phyloP scores from a whole-genome alignment of 345 rosid genomes.

The Moringa oleifera region DNA sequence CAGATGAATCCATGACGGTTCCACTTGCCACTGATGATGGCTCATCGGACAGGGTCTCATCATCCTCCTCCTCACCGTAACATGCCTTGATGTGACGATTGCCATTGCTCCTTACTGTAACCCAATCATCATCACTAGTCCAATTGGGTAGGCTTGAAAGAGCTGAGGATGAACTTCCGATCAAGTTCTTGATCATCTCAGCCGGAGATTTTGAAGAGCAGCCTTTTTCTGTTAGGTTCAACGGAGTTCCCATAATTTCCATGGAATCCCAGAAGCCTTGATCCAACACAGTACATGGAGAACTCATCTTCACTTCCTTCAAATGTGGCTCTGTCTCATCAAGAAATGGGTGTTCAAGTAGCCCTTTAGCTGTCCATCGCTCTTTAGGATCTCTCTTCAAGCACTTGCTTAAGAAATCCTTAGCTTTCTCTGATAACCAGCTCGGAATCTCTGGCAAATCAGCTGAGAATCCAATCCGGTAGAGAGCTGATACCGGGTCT shows the following conservation, averaged over 20 bases:
- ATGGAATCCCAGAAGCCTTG: slow-evolving; percentile 66
- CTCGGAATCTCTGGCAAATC: slow-evolving; percentile 61
- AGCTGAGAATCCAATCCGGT: slow-evolving; percentile 65
- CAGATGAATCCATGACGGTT: slow-evolving; percentile 11
- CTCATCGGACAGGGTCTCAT: slow-evolving; percentile 21
- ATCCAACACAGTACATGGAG: slow-evolving; percentile 76
- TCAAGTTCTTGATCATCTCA: slow-evolving; percentile 47
- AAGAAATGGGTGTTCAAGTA: slow-evolving; percentile 72
- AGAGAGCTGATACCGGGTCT: slow-evolving; percentile 63
- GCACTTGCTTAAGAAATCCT: slow-evolving; percentile 67
- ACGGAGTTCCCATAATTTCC: slow-evolving; percentile 27
- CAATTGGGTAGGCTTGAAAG: slow-evolving; percentile 23
- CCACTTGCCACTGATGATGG: slow-evolving; percentile 13
- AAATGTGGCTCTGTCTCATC: slow-evolving; percentile 13
- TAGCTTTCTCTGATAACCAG: slow-evolving; percentile 51
- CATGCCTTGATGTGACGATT: slow-evolving; percentile 23
- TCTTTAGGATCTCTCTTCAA: slow-evolving; percentile 49
- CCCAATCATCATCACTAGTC: slow-evolving; percentile 51
- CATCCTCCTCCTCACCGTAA: slow-evolving; percentile 21
- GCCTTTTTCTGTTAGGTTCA: slow-evolving; percentile 15
- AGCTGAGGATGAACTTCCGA: slow-evolving; percentile 13
- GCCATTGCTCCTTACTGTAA: slow-evolving; percentile 51
- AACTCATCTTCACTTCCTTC: slow-evolving; percentile 21
- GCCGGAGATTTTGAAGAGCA: slow-evolving; percentile 21
- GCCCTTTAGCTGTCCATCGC: slow-evolving; percentile 55